Percentiles rank a stretch among this genome's conserved stretches.
Evolutionary conservation across 257 asterid species (phyloP).

Genomic region (Fraxinus americana): DNA sequence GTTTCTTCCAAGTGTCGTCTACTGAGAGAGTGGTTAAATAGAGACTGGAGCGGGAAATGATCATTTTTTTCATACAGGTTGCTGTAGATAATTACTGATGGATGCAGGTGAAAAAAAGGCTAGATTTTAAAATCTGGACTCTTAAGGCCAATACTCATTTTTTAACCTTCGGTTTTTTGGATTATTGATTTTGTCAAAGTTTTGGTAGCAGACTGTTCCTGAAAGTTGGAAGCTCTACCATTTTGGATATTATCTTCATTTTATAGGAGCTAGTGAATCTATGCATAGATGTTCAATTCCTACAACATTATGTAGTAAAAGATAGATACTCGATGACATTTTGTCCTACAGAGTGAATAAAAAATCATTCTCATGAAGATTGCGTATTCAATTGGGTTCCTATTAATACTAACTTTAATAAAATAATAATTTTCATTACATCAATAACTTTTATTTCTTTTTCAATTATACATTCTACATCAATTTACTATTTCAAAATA

Average conservation of each 20-base stretch:
- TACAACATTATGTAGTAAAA: no score
- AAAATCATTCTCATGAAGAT: no score
- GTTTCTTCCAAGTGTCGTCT: constrained; percentile 28
- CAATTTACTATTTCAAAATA: no score
- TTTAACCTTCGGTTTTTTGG: not conserved
- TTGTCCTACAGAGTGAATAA: no score
- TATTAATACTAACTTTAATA: no score
- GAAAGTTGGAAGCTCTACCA: not conserved
- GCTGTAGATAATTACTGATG: not conserved
- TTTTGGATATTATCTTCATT: not conserved
- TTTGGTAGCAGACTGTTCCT: not conserved
- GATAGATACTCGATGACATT: no score
- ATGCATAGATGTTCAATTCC: no score
- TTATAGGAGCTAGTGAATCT: no score
- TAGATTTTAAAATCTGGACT: not conserved
- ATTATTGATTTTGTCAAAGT: not conserved
- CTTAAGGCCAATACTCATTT: not conserved
- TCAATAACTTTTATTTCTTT: no score
- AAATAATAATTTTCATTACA: no score
- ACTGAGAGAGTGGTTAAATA: not conserved
- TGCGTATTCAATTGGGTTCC: no score
- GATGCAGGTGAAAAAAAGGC: not conserved
- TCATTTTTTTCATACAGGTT: not conserved
- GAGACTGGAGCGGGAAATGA: not conserved
- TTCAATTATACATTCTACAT: no score